Conservation (phyloP, 202 grass and related monocot species). For the Digitaria exilis region DNA sequence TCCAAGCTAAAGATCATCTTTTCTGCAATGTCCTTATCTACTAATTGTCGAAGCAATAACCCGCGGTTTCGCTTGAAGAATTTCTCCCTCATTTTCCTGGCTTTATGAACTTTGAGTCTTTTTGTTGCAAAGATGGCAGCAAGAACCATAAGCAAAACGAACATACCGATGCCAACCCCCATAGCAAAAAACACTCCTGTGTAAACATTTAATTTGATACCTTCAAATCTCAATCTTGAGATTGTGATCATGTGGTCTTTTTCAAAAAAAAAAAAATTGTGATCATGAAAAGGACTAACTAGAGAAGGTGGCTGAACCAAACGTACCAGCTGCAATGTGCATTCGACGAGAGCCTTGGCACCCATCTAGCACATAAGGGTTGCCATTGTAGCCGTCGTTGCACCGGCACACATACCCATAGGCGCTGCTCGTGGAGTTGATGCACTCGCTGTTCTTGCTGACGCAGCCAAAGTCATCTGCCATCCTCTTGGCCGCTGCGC, state of each 20-base stretch:
- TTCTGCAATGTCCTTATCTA: slow-evolving; percentile 21
- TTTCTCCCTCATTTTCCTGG: slow-evolving; percentile 43
- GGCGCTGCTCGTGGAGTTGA: background rate
- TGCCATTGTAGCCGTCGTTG: background rate
- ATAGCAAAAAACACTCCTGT: background rate
- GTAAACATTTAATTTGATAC: background rate
- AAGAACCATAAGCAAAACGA: slow-evolving; percentile 3
- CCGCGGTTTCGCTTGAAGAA: slow-evolving; percentile 46
- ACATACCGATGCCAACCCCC: slow-evolving; percentile 17
- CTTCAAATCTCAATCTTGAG: background rate
- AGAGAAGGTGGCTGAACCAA: background rate
- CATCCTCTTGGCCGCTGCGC: background rate
- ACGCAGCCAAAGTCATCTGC: background rate
- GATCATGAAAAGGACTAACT: background rate
- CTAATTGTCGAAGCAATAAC: slow-evolving; percentile 39
- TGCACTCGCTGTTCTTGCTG: background rate
- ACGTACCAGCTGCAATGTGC: background rate
- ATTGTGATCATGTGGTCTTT: too few species aligned
- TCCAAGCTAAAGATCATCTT: background rate
- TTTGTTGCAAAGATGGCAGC: background rate
- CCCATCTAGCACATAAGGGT: slow-evolving; percentile 31
- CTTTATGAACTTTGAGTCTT: slow-evolving; percentile 27
- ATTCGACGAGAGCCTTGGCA: slow-evolving; percentile 5
- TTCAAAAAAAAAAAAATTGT: too few species aligned
- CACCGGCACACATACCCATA: background rate